Evolutionary conservation across 257 asterid species (phyloP), one percentile per base, ranked within the genome.

Genomic region (Solanum arcanum): DNA sequence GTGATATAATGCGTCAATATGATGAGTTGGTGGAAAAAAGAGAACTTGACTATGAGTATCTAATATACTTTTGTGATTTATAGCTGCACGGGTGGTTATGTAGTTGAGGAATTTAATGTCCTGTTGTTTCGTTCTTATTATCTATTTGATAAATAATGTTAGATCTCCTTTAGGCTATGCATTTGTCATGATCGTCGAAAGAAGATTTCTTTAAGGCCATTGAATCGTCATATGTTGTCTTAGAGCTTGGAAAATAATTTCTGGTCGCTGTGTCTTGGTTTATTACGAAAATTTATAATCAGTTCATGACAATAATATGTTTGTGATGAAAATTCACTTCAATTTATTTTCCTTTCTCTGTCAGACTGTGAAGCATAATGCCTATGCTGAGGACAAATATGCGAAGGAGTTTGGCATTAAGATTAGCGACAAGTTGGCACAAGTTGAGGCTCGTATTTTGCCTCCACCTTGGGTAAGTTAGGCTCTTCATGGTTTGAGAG

Each of bases 331-430:
- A 80, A 5, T 47, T 81, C 69, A 56, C 66, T 46, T 78, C 42
- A 12, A 27, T 84, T 39, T 9, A 39, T 86, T 59, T 56, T 21
- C 12, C 68, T 74, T 60, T 74, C 84, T 12, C 16, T 35, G 85
- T 62, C 90, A 97, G 99, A 96, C 99, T 66, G 99, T 97, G n/a
- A 88, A 37, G 15, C 99, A 93, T 39, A 97, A 97, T 88, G 97
- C 97, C 44, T 97, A 97, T 91, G 94, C 91, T 31, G 74, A 93
- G 0, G 99, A 97, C 84, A 95, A 94, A 21, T 97, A 94, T 68
- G 99, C 99, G 1, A 89, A 91, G 75, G 99, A 97, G 89, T 97
- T 96, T 86, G 99, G 99, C 23, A 97, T 97, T n/a, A 96, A 94
- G 87, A 97, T 97, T 21, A 97, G 98, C 86, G 98, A 92, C 72